Evolutionary conservation across 1,284 basidiomycete species (phyloP), one percentile per base, ranked within the genome.

Genomic region (Melampsora larici-populina): DNA sequence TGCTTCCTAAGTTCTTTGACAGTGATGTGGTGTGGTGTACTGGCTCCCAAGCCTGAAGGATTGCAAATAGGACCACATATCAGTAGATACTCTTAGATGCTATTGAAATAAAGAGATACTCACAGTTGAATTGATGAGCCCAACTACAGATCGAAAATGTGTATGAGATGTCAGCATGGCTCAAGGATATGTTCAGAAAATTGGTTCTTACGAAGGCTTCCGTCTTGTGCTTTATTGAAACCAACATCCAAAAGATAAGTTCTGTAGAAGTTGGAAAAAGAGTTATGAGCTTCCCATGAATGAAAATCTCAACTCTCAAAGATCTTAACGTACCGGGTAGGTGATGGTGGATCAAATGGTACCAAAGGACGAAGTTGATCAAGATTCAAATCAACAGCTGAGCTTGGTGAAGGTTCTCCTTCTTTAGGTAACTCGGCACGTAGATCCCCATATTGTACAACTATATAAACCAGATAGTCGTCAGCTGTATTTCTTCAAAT

Each of bases 1-100:
- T 55, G 21, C 62, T 60, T 46, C 75, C 75, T 24, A 77, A 33
- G 31, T 70, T 69, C 18, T 60, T 46, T 48, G 69, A 55, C 1
- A 77, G 48, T 33, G 75, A 77, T 66, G 33, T 77, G 36, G 66
- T 77, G 33, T 55, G 66, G 62, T 62, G 58, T 48, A 77, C 49
- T 46, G 75, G 75, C 49, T 62, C 21, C 75, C 75, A 77, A n/a
- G 67, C 46, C 75, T 77, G 36, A 43, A 43, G 49, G 0, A n/a
- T 18, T 21, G 5, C 17, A 26, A 62, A 26, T 48, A 13, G 29
- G 70, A 21, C 3, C 48, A 21, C 5, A 48, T 7, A 26, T 13
- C 8, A 26, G 58, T 2, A 31, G 21, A 62, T 26, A 1, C 11
- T 62, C 58, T 2, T 31, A 1, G 24, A 29, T 24, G 48, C 15